Base-by-base conservation (phyloP, 1,139 yeast species). In the Yamadazyma atlantica region DNA sequence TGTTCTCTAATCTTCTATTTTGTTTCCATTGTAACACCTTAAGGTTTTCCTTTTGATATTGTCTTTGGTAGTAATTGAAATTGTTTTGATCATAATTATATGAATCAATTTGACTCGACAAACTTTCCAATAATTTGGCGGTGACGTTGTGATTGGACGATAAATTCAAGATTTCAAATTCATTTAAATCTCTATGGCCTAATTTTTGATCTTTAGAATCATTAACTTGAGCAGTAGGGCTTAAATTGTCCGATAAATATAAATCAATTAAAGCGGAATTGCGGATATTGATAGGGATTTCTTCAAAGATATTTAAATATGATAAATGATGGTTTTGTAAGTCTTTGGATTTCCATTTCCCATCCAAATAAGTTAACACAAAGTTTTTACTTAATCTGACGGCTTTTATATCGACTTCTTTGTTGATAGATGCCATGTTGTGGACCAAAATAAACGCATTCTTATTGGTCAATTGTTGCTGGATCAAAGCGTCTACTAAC, bases 31-130 rank as follows among this genome's bases (percentile, higher is more conserved):
- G 88, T 47, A 74, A 71, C 46, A 85, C 75, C 67, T 82, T 85
- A 43, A 80, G 65, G 58, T 73, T 72, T 57, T 86, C 95, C 59
- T 89, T 78, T 38, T 82, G 78, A 48, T 79, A 69, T 54, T 80
- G 83, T 67, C 95, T 80, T 66, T 85, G 95, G 68, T 81, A 87
- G 61, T 82, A 82, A 67, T 85, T 85, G 70, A 84, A 82, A 64
- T 83, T 85, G 51, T 85, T 83, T 59, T 85, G 87, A 56, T 85
- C 94, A 55, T 82, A 82, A 65, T 83, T 83, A 67, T 80, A 82
- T 34, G 84, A 81, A 59, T 88, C 95, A 33, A 85, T 77, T 38
- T 88, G 80, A 41, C 83, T 85, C 55, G 82, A 76, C 52, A 88
- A 72, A 33, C 78, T 77, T 57, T 86, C 95, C 46, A 84, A 75